Percentiles rank a stretch among this genome's conserved stretches.
phyloP scores from a whole-genome alignment of 257 asterid genomes.

The Nicotiana paniculata region DNA sequence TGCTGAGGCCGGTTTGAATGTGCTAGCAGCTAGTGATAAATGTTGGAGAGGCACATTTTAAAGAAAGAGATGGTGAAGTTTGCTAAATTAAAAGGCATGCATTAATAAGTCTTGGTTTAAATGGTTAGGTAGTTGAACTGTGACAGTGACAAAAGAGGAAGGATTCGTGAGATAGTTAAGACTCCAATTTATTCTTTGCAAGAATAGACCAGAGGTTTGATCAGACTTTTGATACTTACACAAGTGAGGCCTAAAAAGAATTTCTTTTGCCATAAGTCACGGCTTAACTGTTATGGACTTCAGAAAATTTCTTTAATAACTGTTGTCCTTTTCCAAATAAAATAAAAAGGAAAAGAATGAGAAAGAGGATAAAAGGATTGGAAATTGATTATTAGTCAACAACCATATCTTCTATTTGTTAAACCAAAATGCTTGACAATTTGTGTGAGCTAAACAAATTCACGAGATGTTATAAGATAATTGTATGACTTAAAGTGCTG shows the following conservation, averaged over 20 bases:
- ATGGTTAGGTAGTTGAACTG: not conserved
- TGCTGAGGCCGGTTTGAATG: not conserved
- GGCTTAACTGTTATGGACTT: not conserved
- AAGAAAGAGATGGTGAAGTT: no score
- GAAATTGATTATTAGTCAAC: no score
- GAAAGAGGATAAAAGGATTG: no score
- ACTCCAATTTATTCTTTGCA: not conserved
- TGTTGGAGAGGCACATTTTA: not conserved
- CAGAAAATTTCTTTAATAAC: not conserved
- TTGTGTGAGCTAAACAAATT: no score
- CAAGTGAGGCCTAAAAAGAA: not conserved
- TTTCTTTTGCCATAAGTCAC: not conserved
- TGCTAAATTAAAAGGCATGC: not conserved
- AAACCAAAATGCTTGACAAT: no score
- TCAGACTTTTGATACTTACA: not conserved
- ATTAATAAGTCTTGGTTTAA: not conserved
- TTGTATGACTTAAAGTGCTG: not conserved
- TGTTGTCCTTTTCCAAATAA: not conserved
- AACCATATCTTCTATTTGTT: no score
- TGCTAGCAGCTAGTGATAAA: not conserved
- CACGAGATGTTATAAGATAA: not conserved
- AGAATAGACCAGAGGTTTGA: not conserved
- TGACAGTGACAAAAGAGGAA: not conserved
- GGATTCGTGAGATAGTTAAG: not conserved
- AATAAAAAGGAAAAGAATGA: not conserved